phyloP scores from a whole-genome alignment of 495 filamentous ascomycete genomes.

The Copromyces sp. region DNA sequence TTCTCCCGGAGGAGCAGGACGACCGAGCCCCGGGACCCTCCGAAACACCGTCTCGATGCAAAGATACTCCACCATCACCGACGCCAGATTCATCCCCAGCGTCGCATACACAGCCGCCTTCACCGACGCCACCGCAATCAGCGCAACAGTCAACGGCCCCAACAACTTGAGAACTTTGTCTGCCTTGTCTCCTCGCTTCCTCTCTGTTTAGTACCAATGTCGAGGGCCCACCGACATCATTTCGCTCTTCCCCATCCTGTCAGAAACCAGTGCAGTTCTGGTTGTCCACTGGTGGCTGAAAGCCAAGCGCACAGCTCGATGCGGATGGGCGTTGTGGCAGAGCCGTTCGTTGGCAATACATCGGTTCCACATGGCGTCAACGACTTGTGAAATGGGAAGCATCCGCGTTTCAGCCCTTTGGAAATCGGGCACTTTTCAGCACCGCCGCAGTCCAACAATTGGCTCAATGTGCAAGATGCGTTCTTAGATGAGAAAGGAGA shows the following conservation, averaged over 20 bases:
- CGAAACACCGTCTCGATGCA: slow-evolving; percentile 39
- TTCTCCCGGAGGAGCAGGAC: not conserved
- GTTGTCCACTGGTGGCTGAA: too few relatives aligned
- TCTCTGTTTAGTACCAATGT: not conserved
- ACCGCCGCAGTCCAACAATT: too few relatives aligned
- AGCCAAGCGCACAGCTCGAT: too few relatives aligned
- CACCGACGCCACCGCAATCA: slow-evolving; percentile 27
- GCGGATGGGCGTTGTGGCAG: too few relatives aligned
- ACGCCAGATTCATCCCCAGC: slow-evolving; percentile 28
- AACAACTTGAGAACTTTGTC: slow-evolving; percentile 41
- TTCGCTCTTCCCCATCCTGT: not conserved
- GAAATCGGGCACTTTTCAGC: too few relatives aligned
- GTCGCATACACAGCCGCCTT: slow-evolving; percentile 25
- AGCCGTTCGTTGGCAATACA: too few relatives aligned
- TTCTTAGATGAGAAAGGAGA: too few relatives aligned
- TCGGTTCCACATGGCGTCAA: too few relatives aligned
- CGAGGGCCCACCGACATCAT: not conserved
- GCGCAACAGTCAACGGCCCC: slow-evolving; percentile 48
- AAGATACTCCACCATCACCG: slow-evolving; percentile 45
- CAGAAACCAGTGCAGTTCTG: too few relatives aligned
- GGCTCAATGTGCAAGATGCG: too few relatives aligned
- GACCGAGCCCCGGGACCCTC: not conserved
- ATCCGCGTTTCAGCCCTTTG: too few relatives aligned
- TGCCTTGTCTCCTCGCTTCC: not conserved
- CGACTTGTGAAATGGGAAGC: too few relatives aligned